Evolutionary conservation across 2,329 filamentous ascomycete species (phyloP), one percentile per base, ranked within the genome.

Genomic region (Coniochaeta sp.): DNA sequence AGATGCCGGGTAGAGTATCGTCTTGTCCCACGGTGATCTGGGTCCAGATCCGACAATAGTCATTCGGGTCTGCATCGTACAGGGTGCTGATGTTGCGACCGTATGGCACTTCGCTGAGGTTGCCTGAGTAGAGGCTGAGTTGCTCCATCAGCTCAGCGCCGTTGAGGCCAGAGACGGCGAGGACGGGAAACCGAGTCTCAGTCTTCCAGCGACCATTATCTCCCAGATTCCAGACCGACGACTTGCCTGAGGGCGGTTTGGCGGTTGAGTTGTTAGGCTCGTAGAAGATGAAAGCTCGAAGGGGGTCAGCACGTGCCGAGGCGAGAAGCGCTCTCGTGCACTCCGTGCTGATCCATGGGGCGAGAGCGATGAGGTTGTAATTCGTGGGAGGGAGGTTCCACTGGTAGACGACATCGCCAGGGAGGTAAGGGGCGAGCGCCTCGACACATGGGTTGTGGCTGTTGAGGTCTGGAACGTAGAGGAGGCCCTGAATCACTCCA

Each of bases 401-500:
- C 59, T 81, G 78, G 14, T 86, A 82, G 12, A 89, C 95, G 51
- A 83, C 89, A 65, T 94, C 91, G 32, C 66, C 60, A 1, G 91
- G 89, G 8, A 96, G 77, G 58, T 86, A 83, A n/a, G 77, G 67
- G 35, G 76, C 76, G 38, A 86, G 82, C 46, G 79, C 68, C 14
- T 81, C 72, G 63, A 76, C 75, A 70, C 91, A 96, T 0, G 75
- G 69, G 55, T 86, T 77, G 52, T 75, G 65, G 10, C 62, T 52
- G 6, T 69, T 65, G 35, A 96, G 75, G 54, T 85, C 81, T 4
- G 92, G 94, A 2, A 95, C 86, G 66, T 94, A 97, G 52, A 97
- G 77, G 14, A 96, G 79, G 55, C 92, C 92, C 57, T 82, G 79
- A 31, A 94, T 82, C 51, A 81, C 72, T 51, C 79, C 79, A 57